Percentiles rank a stretch among this genome's conserved stretches.
These are phyloP conservation scores for Pichia deserticola DNA, from an alignment of 805 yeast species.

Conservation along the genomic window DNA sequence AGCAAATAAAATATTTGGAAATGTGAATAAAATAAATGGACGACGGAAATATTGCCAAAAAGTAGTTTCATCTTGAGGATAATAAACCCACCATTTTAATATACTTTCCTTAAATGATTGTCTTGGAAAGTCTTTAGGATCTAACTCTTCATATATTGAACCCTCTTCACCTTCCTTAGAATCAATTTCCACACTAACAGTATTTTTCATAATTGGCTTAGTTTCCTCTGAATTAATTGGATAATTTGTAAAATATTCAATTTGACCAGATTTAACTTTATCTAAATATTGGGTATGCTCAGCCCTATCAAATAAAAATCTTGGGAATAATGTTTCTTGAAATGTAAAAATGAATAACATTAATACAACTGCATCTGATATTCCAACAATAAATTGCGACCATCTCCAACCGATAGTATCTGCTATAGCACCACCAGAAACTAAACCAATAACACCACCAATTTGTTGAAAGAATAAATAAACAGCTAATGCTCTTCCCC, in stretches of 20 bases:
- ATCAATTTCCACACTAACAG: not conserved
- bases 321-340: not conserved
- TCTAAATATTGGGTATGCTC: not conserved
- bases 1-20: not conserved
- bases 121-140: not conserved
- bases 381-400: not conserved
- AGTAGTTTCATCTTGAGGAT: not conserved
- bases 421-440: not conserved
- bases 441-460: constrained; percentile 1
- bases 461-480: not conserved
- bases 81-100: constrained; percentile 1
- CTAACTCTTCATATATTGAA: not conserved
- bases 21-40: not conserved
- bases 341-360: not conserved
- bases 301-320: constrained; percentile 1
- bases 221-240: not conserved
- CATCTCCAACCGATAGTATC: constrained; percentile 1
- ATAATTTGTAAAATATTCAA: not conserved
- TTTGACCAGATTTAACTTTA: not conserved
- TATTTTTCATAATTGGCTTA: not conserved
- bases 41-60: constrained; percentile 1
- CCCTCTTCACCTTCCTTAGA: not conserved
- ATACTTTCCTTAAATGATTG: not conserved
- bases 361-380: not conserved
- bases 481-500: not conserved